Percentiles rank a stretch among this genome's conserved stretches.
Evolutionary conservation across 768 basidiomycete genomes (phyloP).

Genomic region (Lactarius hatsudake): DNA sequence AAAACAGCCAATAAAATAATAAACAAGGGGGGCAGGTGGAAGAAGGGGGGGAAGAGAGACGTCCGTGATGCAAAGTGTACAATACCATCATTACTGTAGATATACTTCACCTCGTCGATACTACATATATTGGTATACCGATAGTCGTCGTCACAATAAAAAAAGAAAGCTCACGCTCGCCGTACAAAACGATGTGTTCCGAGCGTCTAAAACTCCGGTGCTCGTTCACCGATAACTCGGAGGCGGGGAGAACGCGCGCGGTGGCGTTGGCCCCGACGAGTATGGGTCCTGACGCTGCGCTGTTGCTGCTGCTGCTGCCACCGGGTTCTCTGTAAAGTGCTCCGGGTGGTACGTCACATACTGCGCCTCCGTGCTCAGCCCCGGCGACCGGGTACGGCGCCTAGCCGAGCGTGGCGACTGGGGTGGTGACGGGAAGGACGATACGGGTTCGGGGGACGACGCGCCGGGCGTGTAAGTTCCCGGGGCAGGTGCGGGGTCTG

Average conservation of each 20-base stretch:
- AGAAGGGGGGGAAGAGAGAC: background rate
- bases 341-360: slow-evolving; percentile 2
- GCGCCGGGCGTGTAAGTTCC: background rate
- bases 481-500: background rate
- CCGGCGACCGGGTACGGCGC: background rate
- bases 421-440: background rate
- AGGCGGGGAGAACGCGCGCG: slow-evolving; percentile 8
- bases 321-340: background rate
- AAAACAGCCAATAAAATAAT: background rate
- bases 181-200: too few species aligned
- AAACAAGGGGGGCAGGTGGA: background rate
- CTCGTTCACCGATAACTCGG: slow-evolving; percentile 7
- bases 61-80: background rate
- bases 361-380: background rate
- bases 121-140: background rate
- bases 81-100: background rate
- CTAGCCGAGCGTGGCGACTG: background rate
- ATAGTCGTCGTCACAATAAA: background rate
- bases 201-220: background rate
- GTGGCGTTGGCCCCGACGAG: background rate
- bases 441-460: background rate
- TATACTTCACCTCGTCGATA: background rate
- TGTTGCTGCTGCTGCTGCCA: too few species aligned
- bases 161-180: background rate
- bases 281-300: background rate